These are phyloP conservation scores for Blastomyces gilchristii DNA, from an alignment of 2,329 filamentous ascomycete species.

Conservation along the genomic window DNA sequence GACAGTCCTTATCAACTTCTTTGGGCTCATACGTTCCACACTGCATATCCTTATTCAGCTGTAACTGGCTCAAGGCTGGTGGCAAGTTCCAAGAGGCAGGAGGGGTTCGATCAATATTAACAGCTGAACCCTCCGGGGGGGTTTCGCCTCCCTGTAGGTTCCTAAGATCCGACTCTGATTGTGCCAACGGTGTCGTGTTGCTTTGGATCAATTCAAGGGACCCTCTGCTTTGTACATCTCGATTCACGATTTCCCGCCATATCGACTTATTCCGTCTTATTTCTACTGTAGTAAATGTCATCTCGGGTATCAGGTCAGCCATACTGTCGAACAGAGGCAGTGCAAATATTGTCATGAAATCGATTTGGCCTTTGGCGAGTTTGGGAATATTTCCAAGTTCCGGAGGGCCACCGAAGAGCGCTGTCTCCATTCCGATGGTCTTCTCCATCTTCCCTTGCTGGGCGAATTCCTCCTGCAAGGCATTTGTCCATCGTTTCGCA, in stretches of 20 bases:
- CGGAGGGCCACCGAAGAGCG: constrained; percentile 66
- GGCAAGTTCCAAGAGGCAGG: background rate
- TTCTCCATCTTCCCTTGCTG: constrained; percentile 86
- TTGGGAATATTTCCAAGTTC: constrained; percentile 76
- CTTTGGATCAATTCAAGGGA: constrained; percentile 1
- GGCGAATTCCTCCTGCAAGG: constrained; percentile 90
- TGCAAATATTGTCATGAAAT: constrained; percentile 95
- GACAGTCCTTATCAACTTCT: background rate
- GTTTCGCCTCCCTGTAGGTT: background rate
- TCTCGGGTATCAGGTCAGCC: constrained; percentile 70
- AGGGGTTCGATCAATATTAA: background rate
- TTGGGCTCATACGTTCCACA: background rate
- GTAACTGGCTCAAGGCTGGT: background rate
- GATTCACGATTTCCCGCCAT: constrained; percentile 43
- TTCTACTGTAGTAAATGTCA: constrained; percentile 75
- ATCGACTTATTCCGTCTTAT: constrained; percentile 64
- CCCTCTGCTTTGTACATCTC: constrained; percentile 4
- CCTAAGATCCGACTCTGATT: background rate
- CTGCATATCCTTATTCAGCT: constrained; percentile 1
- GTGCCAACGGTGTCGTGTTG: constrained; percentile 9
- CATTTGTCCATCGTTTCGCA: constrained; percentile 80
- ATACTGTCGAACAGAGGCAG: constrained; percentile 84
- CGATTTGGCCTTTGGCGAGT: constrained; percentile 76
- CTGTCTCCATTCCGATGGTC: constrained; percentile 77
- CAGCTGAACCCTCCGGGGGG: background rate